Evolutionary conservation across 805 yeast species (phyloP).

Genomic region (Brettanomyces naardenensis): DNA sequence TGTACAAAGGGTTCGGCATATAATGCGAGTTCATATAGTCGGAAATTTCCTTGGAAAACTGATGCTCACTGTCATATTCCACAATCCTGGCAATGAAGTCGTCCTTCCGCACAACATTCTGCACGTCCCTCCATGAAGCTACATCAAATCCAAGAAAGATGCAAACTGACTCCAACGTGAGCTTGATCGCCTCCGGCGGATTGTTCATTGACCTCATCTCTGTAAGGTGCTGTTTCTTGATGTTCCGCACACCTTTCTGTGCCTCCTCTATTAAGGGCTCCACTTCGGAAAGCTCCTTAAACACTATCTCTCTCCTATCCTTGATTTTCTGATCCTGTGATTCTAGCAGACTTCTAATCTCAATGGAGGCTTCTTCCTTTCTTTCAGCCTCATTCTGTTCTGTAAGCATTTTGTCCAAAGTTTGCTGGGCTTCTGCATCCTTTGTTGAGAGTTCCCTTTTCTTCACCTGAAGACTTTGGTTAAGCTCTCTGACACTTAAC

Average conservation of each 20-base stretch:
- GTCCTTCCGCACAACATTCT: constrained; percentile 69
- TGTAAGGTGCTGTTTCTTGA: constrained; percentile 85
- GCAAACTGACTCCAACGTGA: constrained; percentile 85
- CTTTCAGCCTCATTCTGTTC: constrained; percentile 93
- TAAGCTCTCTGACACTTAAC: constrained; percentile 56
- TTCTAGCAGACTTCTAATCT: constrained; percentile 61
- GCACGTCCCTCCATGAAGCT: constrained; percentile 74
- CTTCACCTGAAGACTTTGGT: constrained; percentile 45
- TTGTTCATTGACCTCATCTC: constrained; percentile 84
- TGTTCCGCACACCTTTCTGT: constrained; percentile 81
- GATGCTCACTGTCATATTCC: constrained; percentile 54
- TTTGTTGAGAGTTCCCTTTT: constrained; percentile 42
- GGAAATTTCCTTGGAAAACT: constrained; percentile 47
- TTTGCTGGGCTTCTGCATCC: constrained; percentile 59
- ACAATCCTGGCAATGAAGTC: constrained; percentile 84
- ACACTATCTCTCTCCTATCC: constrained; percentile 44
- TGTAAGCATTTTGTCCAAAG: constrained; percentile 65
- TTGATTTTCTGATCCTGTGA: constrained; percentile 58
- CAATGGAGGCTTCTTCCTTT: constrained; percentile 76
- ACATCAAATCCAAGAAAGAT: constrained; percentile 66
- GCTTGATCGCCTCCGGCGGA: constrained; percentile 83
- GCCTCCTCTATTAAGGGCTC: constrained; percentile 86
- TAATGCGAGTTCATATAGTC: constrained; percentile 50
- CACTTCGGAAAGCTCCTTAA: constrained; percentile 60
- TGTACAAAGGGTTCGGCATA: constrained; percentile 55